Base-by-base conservation (phyloP, 2,329 filamentous ascomycete genomes). In the Stromatinia cepivora region DNA sequence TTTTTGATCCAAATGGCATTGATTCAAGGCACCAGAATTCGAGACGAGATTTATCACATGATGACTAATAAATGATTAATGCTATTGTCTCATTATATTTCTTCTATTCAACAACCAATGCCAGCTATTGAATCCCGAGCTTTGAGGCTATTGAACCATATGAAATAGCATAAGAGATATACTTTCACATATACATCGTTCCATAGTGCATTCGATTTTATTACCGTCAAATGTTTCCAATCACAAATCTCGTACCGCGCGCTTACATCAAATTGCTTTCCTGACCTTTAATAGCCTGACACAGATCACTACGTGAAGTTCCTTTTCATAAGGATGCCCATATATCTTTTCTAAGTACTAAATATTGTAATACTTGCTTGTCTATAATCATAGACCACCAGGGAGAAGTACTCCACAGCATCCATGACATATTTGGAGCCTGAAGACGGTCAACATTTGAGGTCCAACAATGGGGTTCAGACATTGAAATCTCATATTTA, bases 21-120 rank as follows among this genome's bases (percentile, higher is more conserved):
- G 22, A 36, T 56, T n/a, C 20, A 22, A 17, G 17, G 17, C 39
- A 45, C 6, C 28, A 46, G 36, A 57, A 34, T 7, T 20, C 20
- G 8, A 20, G 28, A 39, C 4, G 25, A 66, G 8, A 39, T 48
- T 31, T 45, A 66, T 20, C 39, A 36, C 9, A 10, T 48, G 64
- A 66, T 59, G 64, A 66, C 63, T 57, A 66, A 57, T 5, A n/a
- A n/a, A 20, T 61, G 25, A 61, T 15, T 31, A 10, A 9, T 13
- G 17, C 1, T 34, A 13, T 25, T 48, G 20, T 28, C 25, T 20
- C 17, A 17, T 20, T 5, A 17, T 20, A 45, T 31, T 31, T 59
- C 20, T 42, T 42, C 13, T 42, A 1, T 15, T 15, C 39, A 15
- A 1, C 36, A 42, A 42, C 1, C 3, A 10, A 39, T 39, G 36